Base-by-base conservation (phyloP, 768 basidiomycete genomes). In the Trametes punicea region DNA sequence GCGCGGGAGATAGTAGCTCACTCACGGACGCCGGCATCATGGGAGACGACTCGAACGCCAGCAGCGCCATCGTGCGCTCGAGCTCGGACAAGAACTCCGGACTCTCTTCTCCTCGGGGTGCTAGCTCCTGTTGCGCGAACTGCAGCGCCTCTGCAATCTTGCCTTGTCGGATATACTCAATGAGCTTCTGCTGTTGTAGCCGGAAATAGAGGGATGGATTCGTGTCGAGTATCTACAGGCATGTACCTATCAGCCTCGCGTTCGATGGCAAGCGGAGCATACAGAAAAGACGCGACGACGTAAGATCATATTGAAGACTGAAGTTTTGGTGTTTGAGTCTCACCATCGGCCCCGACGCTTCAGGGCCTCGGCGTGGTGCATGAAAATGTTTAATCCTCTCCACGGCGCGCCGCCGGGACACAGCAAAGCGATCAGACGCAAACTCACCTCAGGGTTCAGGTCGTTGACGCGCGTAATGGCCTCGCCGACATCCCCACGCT, bases 311-410 rank as follows among this genome's bases (percentile, higher is more conserved):
- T 91, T 91, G 87, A 92, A 92, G 88, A 92, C 90, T 90, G 88
- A 90, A 91, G 88, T 87, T 87, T 87, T 84, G 78, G 78, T 81
- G 72, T 82, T 77, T 76, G 70, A n/a, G 66, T 84, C 71, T 95
- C 94, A 87, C 90, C 93, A 93, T 75, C 79, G 87, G 83, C 88
- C 82, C 75, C 70, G 53, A 70, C n/a, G n/a, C n/a, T n/a, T n/a
- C n/a, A 67, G 74, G 79, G 85, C 76, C 85, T 97, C 79, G 83
- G 94, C 87, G 93, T 96, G 94, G 95, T 97, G 94, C 95, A 97
- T 97, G 92, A 89, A 87, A 82, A 70, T 67, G 65, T 92, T 76
- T 87, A 94, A 96, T 96, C 93, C 76, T 90, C 71, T 75, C 70
- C 68, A 53, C 58, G 38, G 49, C 36, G 38, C 11, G 46, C 0